Base-by-base conservation (phyloP, 129 eudicot species). In the sunflower (Helianthus annuus) region DNA sequence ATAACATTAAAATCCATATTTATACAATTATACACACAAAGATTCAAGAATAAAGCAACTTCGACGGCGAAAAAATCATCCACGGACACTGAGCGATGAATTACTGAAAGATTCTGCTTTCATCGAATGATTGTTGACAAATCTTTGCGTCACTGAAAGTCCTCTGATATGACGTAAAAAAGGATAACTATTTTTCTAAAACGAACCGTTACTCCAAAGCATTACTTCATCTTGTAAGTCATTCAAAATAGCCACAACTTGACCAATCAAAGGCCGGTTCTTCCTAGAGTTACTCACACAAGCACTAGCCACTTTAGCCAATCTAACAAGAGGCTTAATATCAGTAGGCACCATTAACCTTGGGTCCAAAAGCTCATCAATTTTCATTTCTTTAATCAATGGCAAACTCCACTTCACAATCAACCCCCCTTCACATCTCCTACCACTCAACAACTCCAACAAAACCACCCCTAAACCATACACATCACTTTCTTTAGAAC, bases 381-480 rank as follows among this genome's bases (percentile, higher is more conserved):
- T 73, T 66, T 57, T 87, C 98, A 78, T 82, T 57, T 80, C 95
- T 77, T 83, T 93, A 71, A 89, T 85, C 89, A 89, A 87, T 68
- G 98, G 98, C 88, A 85, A 82, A 24, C 84, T 88, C 98, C 98
- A 93, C 49, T 82, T 67, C 12, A 93, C 96, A 80, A 92, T 80
- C 74, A 85, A 81, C 70, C 94, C 94, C 12, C 77, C 74, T 29
- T 89, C 95, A 85, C 85, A 73, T 74, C 80, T 85, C 78, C 87
- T 85, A 62, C 98, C 98, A 78, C 90, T 93, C 81, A 93, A 84
- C 82, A 93, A 67, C 88, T 93, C 98, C 78, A 93, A 81, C 84
- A 93, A 70, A 75, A 93, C 89, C 17, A 89, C 89, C 71, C 98
- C 98, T 69, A 93, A 76, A 63, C 98, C 98, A 76, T 83, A 93